These are phyloP conservation scores for Coemansia sp. DNA, from an alignment of 192 early-diverging fungal species.

Conservation along the genomic window DNA sequence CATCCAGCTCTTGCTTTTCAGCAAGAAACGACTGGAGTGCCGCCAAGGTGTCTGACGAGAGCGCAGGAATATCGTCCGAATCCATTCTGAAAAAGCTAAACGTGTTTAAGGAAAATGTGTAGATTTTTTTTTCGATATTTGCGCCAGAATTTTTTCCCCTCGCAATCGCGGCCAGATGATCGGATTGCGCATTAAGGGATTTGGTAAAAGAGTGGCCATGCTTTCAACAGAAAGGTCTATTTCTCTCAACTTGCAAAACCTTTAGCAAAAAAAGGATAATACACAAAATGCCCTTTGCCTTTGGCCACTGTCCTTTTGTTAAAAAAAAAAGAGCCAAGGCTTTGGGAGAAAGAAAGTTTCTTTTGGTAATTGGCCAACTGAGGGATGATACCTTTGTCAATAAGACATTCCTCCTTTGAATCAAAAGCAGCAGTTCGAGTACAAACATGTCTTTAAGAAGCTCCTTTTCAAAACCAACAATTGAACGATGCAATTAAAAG, in stretches of 20 bases:
- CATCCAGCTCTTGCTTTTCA: slow-evolving; percentile 68
- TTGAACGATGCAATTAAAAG: background rate
- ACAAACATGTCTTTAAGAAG: background rate
- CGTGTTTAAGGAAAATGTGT: background rate
- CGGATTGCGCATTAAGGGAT: background rate
- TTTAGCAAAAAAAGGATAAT: background rate
- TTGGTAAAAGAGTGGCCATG: background rate
- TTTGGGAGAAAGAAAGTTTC: background rate
- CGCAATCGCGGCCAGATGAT: background rate
- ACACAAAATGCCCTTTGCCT: background rate
- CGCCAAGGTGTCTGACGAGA: slow-evolving; percentile 59
- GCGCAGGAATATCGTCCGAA: slow-evolving; percentile 28
- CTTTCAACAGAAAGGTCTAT: background rate
- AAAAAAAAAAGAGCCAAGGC: background rate
- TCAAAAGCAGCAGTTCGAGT: background rate
- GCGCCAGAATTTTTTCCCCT: background rate
- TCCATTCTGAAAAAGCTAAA: slow-evolving; percentile 7
- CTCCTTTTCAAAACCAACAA: background rate
- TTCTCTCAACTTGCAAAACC: background rate
- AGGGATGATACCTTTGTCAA: background rate
- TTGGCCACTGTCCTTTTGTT: background rate
- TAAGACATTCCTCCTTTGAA: background rate
- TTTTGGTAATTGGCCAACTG: background rate
- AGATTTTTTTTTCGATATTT: background rate
- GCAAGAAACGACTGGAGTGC: slow-evolving; percentile 65